Conservation (phyloP, 139 green algal genomes). For the Deuterostichococcus epilithicus region DNA sequence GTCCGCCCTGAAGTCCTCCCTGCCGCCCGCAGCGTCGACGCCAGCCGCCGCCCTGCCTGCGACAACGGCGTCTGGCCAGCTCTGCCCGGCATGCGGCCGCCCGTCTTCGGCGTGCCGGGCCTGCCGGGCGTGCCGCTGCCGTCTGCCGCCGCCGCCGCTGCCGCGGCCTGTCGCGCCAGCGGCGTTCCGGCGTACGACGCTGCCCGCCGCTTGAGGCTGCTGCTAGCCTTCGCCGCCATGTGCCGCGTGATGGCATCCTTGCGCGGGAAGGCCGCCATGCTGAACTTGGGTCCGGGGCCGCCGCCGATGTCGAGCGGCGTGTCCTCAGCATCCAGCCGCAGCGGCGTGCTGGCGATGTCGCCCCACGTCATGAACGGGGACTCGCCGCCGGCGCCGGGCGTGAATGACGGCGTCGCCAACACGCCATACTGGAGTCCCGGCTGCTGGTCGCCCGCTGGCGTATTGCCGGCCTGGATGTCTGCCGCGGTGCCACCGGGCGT, state of each 20-base stretch:
- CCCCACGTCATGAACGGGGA: slow-evolving; percentile 87
- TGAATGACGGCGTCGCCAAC: slow-evolving; percentile 46
- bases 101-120: not conserved
- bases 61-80: slow-evolving; percentile 24
- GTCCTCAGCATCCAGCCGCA: slow-evolving; percentile 53
- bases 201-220: slow-evolving; percentile 16
- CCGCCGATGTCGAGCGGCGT: slow-evolving; percentile 5
- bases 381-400: slow-evolving; percentile 34
- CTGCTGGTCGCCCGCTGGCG: not conserved
- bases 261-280: slow-evolving; percentile 5
- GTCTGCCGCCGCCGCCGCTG: slow-evolving; percentile 2
- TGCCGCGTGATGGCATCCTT: slow-evolving; percentile 14
- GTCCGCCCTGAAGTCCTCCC: not conserved
- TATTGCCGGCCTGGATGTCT: slow-evolving; percentile 1
- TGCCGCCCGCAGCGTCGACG: slow-evolving; percentile 17
- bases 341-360: slow-evolving; percentile 72
- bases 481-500: not conserved
- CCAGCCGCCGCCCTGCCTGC: slow-evolving; percentile 35
- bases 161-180: slow-evolving; percentile 8
- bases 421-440: slow-evolving; percentile 19
- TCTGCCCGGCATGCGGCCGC: not conserved
- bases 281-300: slow-evolving; percentile 26
- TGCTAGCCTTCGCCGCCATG: slow-evolving; percentile 19
- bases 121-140: slow-evolving; percentile 4
- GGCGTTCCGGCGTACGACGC: slow-evolving; percentile 1